These are phyloP conservation scores for Phanerodontia chrysosporium DNA, from an alignment of 768 basidiomycete genomes.

Conservation along the genomic window DNA sequence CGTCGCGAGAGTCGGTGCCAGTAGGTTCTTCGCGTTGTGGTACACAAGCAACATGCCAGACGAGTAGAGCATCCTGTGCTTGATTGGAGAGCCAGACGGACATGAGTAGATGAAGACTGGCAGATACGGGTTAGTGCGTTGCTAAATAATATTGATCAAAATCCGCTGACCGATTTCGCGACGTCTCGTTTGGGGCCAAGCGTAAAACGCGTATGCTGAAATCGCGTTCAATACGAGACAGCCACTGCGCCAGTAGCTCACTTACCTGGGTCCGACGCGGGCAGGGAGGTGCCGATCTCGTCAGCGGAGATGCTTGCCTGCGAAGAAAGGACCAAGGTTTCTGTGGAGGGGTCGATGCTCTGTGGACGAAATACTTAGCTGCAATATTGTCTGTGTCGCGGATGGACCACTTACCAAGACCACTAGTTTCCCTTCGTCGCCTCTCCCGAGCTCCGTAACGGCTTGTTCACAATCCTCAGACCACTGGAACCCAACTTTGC, in stretches of 20 bases:
- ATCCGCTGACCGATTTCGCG: slow-evolving; percentile 56
- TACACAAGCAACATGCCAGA: slow-evolving; percentile 58
- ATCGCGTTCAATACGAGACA: neutral
- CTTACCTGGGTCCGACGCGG: slow-evolving; percentile 54
- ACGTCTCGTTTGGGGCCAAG: slow-evolving; percentile 52
- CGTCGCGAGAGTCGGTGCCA: slow-evolving; percentile 32
- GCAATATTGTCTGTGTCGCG: neutral
- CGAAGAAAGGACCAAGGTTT: slow-evolving; percentile 49
- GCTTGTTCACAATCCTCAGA: slow-evolving; percentile 58
- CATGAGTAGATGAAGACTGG: slow-evolving; percentile 93
- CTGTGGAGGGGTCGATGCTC: slow-evolving; percentile 64
- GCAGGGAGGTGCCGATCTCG: slow-evolving; percentile 45
- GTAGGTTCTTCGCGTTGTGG: slow-evolving; percentile 49
- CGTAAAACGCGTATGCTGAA: slow-evolving; percentile 58
- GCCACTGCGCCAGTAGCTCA: neutral
- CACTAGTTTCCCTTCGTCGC: slow-evolving; percentile 49
- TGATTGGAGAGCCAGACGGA: slow-evolving; percentile 75
- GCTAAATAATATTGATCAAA: neutral
- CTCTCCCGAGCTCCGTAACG: slow-evolving; percentile 50
- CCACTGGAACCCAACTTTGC: slow-evolving; percentile 68
- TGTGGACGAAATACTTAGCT: slow-evolving; percentile 23
- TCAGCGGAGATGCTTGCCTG: slow-evolving; percentile 36
- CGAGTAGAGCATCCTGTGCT: slow-evolving; percentile 87
- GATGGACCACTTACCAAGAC: slow-evolving; percentile 49
- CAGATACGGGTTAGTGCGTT: neutral